phyloP scores from a whole-genome alignment of 768 basidiomycete genomes.

The Sarcomyxa edulis region DNA sequence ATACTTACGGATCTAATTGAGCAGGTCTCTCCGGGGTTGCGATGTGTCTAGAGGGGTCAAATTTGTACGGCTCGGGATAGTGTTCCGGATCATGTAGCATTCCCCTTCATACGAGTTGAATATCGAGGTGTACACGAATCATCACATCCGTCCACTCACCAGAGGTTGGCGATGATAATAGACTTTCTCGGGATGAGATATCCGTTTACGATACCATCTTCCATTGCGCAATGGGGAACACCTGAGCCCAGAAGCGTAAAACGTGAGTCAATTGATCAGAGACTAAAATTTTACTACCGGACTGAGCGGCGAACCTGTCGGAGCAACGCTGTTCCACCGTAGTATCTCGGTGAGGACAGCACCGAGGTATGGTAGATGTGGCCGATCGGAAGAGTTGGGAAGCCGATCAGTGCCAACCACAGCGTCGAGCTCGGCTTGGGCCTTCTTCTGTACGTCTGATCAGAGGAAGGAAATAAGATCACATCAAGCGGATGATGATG shows the following conservation, averaged over 20 bases:
- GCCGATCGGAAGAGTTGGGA: constrained; percentile 54
- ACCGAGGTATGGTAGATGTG: constrained; percentile 52
- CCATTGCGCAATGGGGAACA: not conserved
- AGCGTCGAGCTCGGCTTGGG: constrained; percentile 57
- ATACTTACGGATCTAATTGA: constrained; percentile 12
- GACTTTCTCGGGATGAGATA: too few species aligned
- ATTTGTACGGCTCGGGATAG: constrained; percentile 21
- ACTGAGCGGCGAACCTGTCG: constrained; percentile 27
- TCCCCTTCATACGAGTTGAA: constrained; percentile 10
- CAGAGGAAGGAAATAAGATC: constrained; percentile 62
- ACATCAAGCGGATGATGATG: constrained; percentile 58
- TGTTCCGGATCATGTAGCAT: constrained; percentile 23
- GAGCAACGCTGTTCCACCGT: constrained; percentile 43
- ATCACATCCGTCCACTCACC: too few species aligned
- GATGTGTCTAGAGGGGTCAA: constrained; percentile 20
- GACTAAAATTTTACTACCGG: constrained; percentile 3
- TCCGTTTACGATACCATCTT: constrained; percentile 1
- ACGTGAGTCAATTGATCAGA: not conserved
- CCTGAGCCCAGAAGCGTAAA: not conserved
- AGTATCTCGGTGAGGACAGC: constrained; percentile 56
- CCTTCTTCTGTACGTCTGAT: constrained; percentile 48
- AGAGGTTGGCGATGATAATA: not conserved
- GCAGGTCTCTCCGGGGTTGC: constrained; percentile 3
- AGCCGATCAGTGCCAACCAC: constrained; percentile 56
- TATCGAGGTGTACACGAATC: not conserved